Evolutionary conservation across 208 protist genomes (phyloP).

Genomic region (Leishmania lainsoni): DNA sequence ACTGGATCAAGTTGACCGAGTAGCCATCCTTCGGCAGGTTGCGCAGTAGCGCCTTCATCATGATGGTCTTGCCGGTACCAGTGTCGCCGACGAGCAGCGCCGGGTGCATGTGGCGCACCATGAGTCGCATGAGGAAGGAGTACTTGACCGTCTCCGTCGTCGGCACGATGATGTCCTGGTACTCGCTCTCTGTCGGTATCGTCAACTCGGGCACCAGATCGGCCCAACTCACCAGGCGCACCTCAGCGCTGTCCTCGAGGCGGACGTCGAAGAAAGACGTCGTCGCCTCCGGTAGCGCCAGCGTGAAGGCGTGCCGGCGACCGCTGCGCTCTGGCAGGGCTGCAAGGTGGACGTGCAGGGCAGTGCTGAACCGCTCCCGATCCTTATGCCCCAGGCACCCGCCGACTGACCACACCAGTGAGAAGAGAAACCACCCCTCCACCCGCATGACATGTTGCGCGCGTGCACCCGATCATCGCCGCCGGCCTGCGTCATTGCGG

Average conservation of each 20-base stretch:
- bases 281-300: constrained; percentile 73
- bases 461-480: constrained; percentile 42
- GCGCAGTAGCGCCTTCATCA: constrained; percentile 92
- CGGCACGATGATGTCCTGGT: constrained; percentile 95
- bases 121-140: constrained; percentile 85
- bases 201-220: constrained; percentile 82
- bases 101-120: constrained; percentile 83
- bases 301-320: constrained; percentile 67
- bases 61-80: constrained; percentile 96
- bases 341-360: constrained; percentile 69
- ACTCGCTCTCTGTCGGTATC: constrained; percentile 86
- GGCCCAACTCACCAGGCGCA: constrained; percentile 81
- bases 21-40: constrained; percentile 83
- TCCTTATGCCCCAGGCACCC: constrained; percentile 86
- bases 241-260: constrained; percentile 69
- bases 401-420: constrained; percentile 93
- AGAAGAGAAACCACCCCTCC: constrained; percentile 94
- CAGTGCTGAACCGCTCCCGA: constrained; percentile 76
- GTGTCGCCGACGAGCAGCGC: constrained; percentile 94
- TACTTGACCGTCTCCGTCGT: constrained; percentile 95
- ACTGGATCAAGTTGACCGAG: constrained; percentile 92
- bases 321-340: not conserved
- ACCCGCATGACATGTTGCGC: constrained; percentile 75
- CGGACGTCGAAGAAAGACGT: constrained; percentile 87
- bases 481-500: constrained; percentile 18